Conservation (phyloP, 1,284 basidiomycete genomes). For the Trichosporon asahii region DNA sequence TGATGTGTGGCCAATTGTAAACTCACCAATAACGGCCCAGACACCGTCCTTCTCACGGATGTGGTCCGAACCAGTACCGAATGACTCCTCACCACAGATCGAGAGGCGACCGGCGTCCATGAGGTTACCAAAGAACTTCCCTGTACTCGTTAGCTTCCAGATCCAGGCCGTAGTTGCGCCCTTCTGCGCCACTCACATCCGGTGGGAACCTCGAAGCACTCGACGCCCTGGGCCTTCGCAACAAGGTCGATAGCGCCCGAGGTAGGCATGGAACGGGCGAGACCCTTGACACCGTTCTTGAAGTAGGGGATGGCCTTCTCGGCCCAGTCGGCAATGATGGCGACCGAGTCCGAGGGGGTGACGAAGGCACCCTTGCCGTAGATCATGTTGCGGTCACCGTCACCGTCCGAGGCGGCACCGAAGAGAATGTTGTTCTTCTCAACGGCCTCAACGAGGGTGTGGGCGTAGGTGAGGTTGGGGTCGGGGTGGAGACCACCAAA, state of each 20-base stretch:
- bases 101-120: conserved; percentile 98
- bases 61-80: conserved; percentile 99
- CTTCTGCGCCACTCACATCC: conserved; percentile 57
- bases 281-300: conserved; percentile 84
- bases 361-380: conserved; percentile 98
- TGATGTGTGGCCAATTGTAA: background rate
- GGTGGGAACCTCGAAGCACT: conserved; percentile 94
- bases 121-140: conserved; percentile 99
- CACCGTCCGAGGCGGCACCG: conserved; percentile 94
- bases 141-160: conserved; percentile 52
- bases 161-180: no score
- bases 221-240: conserved; percentile 87
- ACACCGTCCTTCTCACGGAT: conserved; percentile 99
- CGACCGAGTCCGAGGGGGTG: conserved; percentile 94
- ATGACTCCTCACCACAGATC: conserved; percentile 98
- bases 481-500: conserved; percentile 98
- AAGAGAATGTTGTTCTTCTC: conserved; percentile 84
- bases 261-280: conserved; percentile 96
- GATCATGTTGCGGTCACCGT: conserved; percentile 99
- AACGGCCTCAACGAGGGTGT: conserved; percentile 87
- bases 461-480: conserved; percentile 97
- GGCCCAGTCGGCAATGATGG: conserved; percentile 96
- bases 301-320: conserved; percentile 95
- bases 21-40: conserved; percentile 87
- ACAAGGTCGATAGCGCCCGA: conserved; percentile 95